These are phyloP conservation scores for Darksidea phi DNA, from an alignment of 495 filamentous ascomycete species.

Conservation along the genomic window DNA sequence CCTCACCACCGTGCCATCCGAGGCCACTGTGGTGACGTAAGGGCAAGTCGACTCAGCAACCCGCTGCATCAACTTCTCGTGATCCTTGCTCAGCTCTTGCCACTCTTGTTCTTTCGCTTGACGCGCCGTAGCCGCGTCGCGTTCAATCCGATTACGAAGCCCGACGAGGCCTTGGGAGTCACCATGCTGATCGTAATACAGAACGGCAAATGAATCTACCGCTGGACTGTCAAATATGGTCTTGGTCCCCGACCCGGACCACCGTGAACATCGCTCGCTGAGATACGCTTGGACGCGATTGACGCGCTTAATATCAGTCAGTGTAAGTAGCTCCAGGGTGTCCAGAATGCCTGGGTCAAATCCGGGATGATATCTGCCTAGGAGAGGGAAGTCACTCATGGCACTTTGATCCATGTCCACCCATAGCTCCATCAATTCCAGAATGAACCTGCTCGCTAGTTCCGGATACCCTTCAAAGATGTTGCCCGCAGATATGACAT, in stretches of 20 bases:
- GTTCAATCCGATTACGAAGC: slow-evolving; percentile 46
- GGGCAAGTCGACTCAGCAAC: slow-evolving; percentile 33
- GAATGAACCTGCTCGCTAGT: slow-evolving; percentile 48
- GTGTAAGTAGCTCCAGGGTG: slow-evolving; percentile 48
- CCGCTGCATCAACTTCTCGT: slow-evolving; percentile 44
- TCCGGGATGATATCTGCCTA: slow-evolving; percentile 43
- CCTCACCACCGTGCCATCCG: background rate
- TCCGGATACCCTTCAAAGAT: slow-evolving; percentile 50
- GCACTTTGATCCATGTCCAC: slow-evolving; percentile 44
- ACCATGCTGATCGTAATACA: slow-evolving; percentile 46
- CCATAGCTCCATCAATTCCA: slow-evolving; percentile 50
- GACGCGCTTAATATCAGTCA: slow-evolving; percentile 51
- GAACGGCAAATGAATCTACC: slow-evolving; percentile 47
- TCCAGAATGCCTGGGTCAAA: slow-evolving; percentile 52
- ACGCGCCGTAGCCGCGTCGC: slow-evolving; percentile 26
- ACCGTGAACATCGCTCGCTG: slow-evolving; percentile 34
- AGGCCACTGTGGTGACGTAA: background rate
- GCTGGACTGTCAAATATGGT: slow-evolving; percentile 50
- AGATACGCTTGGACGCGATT: slow-evolving; percentile 52
- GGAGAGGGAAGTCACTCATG: slow-evolving; percentile 39
- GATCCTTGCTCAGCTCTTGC: slow-evolving; percentile 40
- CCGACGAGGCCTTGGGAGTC: slow-evolving; percentile 8
- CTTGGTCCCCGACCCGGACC: slow-evolving; percentile 9
- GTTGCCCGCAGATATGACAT: slow-evolving; percentile 40
- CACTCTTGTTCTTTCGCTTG: slow-evolving; percentile 47